Evolutionary conservation across 2,329 filamentous ascomycete species (phyloP).

Genomic region (Microthyrium microscopicum): DNA sequence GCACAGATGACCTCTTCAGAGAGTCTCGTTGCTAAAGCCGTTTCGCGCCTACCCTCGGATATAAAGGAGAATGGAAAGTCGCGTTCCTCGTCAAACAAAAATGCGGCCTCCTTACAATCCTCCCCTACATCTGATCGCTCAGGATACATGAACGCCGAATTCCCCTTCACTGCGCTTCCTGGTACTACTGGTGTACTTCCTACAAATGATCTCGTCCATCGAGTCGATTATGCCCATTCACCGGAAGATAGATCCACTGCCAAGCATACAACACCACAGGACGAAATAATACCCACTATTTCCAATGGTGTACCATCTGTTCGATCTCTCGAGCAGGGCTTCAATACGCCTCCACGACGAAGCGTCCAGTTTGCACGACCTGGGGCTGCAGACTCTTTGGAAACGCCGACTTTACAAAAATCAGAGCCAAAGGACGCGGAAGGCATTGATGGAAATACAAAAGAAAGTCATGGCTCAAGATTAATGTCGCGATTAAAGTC

Average conservation of each 20-base stretch:
- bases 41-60: no score
- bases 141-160: slow-evolving; percentile 11
- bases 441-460: slow-evolving; percentile 38
- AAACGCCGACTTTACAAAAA: slow-evolving; percentile 20
- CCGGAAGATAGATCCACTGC: no score
- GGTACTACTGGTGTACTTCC: slow-evolving; percentile 11
- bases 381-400: slow-evolving; percentile 22
- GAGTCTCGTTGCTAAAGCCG: no score
- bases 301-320: slow-evolving; percentile 5
- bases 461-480: slow-evolving; percentile 35
- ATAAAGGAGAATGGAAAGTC: background rate
- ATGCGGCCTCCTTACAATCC: background rate
- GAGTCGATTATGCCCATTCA: slow-evolving; percentile 10
- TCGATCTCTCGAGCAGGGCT: slow-evolving; percentile 8
- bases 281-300: slow-evolving; percentile 2
- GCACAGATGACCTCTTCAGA: no score
- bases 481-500: slow-evolving; percentile 69
- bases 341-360: slow-evolving; percentile 28
- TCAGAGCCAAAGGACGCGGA: slow-evolving; percentile 46
- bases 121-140: background rate
- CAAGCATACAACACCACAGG: slow-evolving; percentile 13
- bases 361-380: slow-evolving; percentile 62
- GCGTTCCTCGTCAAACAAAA: background rate
- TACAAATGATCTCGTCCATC: slow-evolving; percentile 10
- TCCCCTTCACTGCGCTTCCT: slow-evolving; percentile 18